Evolutionary conservation across 805 yeast genomes (phyloP).

Genomic region (Candida vartiovaarae): DNA sequence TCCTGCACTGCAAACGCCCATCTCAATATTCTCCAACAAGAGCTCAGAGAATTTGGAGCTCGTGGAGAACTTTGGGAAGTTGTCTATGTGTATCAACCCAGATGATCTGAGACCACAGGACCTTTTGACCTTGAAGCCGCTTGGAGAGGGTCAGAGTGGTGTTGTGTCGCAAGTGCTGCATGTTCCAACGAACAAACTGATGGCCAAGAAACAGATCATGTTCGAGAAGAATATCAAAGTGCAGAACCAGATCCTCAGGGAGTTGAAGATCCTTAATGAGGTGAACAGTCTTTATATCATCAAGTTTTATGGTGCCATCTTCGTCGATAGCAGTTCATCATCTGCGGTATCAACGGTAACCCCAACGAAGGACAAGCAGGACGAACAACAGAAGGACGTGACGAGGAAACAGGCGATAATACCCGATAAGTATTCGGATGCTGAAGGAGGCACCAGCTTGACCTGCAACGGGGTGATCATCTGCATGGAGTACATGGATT

Average conservation of each 20-base stretch:
- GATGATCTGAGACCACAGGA: constrained; percentile 55
- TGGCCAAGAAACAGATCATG: constrained; percentile 87
- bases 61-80: constrained; percentile 38
- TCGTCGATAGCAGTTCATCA: constrained; percentile 34
- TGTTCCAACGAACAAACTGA: constrained; percentile 75
- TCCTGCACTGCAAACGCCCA: constrained; percentile 13
- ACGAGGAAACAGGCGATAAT: constrained; percentile 2
- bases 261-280: constrained; percentile 83
- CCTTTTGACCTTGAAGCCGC: constrained; percentile 60
- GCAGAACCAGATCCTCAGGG: constrained; percentile 80
- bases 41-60: constrained; percentile 27
- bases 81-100: constrained; percentile 49
- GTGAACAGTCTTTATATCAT: constrained; percentile 80
- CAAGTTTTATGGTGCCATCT: constrained; percentile 86
- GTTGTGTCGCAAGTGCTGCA: constrained; percentile 85
- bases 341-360: constrained; percentile 10
- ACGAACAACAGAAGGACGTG: background rate
- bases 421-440: constrained; percentile 12
- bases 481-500: constrained; percentile 94
- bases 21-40: constrained; percentile 27
- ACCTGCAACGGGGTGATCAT: constrained; percentile 65
- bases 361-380: constrained; percentile 1
- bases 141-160: constrained; percentile 95
- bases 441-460: constrained; percentile 11
- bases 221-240: constrained; percentile 75